Evolutionary conservation across 129 eudicot genomes (phyloP), one percentile per base, ranked within the genome.

Genomic region (Saussurea involucrata): DNA sequence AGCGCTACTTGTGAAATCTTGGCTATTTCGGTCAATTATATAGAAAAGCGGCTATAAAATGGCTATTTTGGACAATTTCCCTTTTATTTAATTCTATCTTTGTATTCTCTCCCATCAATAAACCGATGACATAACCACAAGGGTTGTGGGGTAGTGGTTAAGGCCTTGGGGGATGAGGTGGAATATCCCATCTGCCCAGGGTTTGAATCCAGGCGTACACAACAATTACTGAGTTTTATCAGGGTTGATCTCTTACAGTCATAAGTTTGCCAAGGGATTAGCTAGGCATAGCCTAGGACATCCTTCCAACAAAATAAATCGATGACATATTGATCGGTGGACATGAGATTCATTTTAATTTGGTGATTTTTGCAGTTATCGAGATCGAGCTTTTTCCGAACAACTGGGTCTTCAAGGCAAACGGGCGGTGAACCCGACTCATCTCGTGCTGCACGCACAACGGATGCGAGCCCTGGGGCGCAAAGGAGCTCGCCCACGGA

Each of bases 401-500:
- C 87, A 72, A 80, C 85, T n/a, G 89, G 87, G 58, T 89, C 97
- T 7, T 83, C 91, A 33, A 81, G 88, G 85, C 84, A 82, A 53
- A 87, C 92, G 11, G 82, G 75, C 33, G 83, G 61, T 32, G 93
- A 86, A 46, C 66, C 82, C 0, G 89, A 85, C 18, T 81, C 85
- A 2, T 81, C 90, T 3, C 94, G 88, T 4, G 55, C 69, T 4
- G 55, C 73, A 18, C 87, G 86, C 0, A 27, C 88, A 4, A 68
- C 77, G 31, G 95, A 87, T 68, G 83, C 87, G 53, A 83, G 92
- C 83, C 84, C 86, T 69, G 34, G 77, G 18, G 89, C 91, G 42
- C 96, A 85, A 17, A 83, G 86, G 73, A 85, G 83, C 75, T 86
- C 96, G 53, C 93, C 90, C 49, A 73, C 89, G 1, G 92, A 91